A percentile compares a stretch with the other conserved stretches of the same genome.
Conservation (phyloP, 805 yeast genomes). For the Saturnispora mendoncae region DNA sequence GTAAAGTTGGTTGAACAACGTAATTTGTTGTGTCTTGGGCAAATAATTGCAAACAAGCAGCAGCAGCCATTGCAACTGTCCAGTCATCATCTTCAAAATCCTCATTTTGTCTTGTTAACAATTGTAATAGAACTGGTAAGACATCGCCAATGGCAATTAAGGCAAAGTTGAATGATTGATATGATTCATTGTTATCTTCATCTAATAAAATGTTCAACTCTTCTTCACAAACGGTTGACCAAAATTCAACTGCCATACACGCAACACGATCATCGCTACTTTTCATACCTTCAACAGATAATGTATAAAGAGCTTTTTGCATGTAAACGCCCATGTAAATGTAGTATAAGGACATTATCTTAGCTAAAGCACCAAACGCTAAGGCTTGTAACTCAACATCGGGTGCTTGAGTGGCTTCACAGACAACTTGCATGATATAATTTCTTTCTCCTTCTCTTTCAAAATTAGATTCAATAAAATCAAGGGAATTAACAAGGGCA, state of each 20-base stretch:
- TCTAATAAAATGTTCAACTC: slow-evolving; percentile 75
- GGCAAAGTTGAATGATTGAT: slow-evolving; percentile 71
- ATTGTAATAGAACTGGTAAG: slow-evolving; percentile 71
- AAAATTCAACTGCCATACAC: slow-evolving; percentile 97
- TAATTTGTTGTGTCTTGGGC: slow-evolving; percentile 85
- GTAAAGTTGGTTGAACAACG: slow-evolving; percentile 77
- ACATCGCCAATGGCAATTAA: slow-evolving; percentile 75
- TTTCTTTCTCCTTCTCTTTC: slow-evolving; percentile 92
- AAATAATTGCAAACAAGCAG: slow-evolving; percentile 88
- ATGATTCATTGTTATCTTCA: slow-evolving; percentile 43
- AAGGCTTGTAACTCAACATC: slow-evolving; percentile 80
- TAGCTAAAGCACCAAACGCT: slow-evolving; percentile 91
- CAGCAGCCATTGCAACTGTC: slow-evolving; percentile 98
- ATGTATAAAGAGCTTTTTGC: slow-evolving; percentile 91
- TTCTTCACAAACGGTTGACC: slow-evolving; percentile 99
- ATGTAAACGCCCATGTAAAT: slow-evolving; percentile 85
- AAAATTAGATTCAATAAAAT: slow-evolving; percentile 81
- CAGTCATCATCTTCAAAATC: slow-evolving; percentile 94
- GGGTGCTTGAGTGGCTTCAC: slow-evolving; percentile 94
- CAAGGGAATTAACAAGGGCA: slow-evolving; percentile 85
- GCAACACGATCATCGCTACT: slow-evolving; percentile 76
- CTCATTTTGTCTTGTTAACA: slow-evolving; percentile 83
- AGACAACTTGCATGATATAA: slow-evolving; percentile 96
- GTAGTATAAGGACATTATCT: slow-evolving; percentile 85
- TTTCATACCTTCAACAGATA: slow-evolving; percentile 89